Evolutionary conservation across 768 basidiomycete species (phyloP).

Genomic region (Boletellus ananas): DNA sequence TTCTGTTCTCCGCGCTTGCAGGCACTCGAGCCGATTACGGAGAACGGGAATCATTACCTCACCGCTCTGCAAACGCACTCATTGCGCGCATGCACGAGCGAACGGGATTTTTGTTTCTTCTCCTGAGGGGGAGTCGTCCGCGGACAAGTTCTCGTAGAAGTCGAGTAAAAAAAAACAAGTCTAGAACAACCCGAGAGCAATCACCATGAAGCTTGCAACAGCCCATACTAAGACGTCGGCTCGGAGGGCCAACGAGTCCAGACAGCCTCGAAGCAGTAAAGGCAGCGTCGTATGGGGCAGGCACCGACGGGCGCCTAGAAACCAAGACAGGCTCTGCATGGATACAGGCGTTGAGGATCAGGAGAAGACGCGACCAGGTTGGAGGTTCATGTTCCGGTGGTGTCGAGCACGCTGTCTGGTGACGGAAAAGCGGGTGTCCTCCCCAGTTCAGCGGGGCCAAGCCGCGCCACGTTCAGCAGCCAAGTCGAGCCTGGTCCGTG

Average conservation of each 20-base stretch:
- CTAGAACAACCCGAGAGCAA: not conserved
- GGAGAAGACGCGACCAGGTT: not conserved
- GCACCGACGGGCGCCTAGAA: not conserved
- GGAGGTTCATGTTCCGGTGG: not conserved
- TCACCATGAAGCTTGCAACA: not conserved
- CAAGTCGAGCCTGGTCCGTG: no score
- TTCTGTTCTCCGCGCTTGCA: not conserved
- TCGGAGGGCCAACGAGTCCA: not conserved
- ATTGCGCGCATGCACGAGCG: not conserved
- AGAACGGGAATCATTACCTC: slow-evolving; percentile 9
- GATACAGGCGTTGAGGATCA: slow-evolving; percentile 4
- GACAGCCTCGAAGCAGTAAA: slow-evolving; percentile 1
- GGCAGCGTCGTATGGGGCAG: not conserved
- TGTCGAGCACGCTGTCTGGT: not conserved
- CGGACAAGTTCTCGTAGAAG: slow-evolving; percentile 7
- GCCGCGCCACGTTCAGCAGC: not conserved
- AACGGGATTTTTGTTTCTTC: not conserved
- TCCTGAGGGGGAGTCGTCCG: slow-evolving; percentile 6
- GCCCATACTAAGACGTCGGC: not conserved
- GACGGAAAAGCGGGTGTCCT: not conserved
- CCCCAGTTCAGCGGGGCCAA: not conserved
- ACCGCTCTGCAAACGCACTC: not conserved
- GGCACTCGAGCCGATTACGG: not conserved
- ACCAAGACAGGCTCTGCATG: not conserved
- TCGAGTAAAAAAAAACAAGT: slow-evolving; percentile 5